Evolutionary conservation across 371 early-diverging fungal genomes (phyloP), one percentile per base, ranked within the genome.

Genomic region (Pancytospora philotis): DNA sequence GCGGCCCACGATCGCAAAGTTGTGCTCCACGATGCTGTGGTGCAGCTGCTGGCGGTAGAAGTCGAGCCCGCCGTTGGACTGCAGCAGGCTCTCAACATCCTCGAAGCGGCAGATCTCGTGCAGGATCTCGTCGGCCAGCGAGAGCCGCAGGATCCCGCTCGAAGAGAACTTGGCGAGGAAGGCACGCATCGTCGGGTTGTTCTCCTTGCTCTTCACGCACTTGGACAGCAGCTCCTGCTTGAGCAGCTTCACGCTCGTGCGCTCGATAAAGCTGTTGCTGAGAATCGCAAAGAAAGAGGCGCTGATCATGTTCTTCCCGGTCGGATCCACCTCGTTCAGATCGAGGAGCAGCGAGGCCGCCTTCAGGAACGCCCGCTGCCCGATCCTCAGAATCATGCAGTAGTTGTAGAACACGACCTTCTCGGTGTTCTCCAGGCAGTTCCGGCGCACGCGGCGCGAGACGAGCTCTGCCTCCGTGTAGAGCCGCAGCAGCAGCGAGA

Each of bases 381-480:
- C 72, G 8, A 79, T n/a, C 39, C 66, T 51, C 4, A 79, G 37
- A 10, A 66, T 49, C 3, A 73, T 60, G 39, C 62, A 63, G 32
- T 72, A 66, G 27, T 65, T 69, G 41, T 66, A 62, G 67, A 70
- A 75, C 19, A 48, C 22, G 1, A 50, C 13, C 37, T 68, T 64
- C 13, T 69, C 63, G 25, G 53, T 68, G 27, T 71, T 66, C 38
- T 68, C 61, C 39, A 79, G 62, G 41, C 75, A 72, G 41, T 55
- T 76, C 19, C 34, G 37, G 30, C 77, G 72, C n/a, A 81, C 71
- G 69, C 64, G 69, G 51, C 74, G 74, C 25, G 63, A 36, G 30
- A 66, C 61, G 13, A 72, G 45, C n/a, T 53, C 57, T 0, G 75
- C 75, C 48, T 72, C 75, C 8, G 66, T 64, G 50, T 64, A 74